Conservation (phyloP, 2,329 filamentous ascomycete species). For the Fusarium virguliforme region DNA sequence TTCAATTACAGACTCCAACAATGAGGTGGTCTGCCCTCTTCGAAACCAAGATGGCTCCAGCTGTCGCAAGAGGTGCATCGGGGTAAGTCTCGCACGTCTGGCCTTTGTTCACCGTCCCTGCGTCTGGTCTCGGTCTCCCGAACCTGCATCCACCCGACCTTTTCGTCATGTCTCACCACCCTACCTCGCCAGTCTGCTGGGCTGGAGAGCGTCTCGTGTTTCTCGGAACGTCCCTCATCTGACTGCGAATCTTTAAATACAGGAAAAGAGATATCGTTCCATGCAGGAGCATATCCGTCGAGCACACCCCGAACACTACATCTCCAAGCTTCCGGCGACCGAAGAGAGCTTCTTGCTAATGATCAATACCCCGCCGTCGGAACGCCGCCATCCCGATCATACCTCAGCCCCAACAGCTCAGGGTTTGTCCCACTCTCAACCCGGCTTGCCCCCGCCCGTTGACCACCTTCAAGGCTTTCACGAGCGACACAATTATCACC, state of each 20-base stretch:
- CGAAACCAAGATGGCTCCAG: conserved; percentile 96
- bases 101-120: conserved; percentile 29
- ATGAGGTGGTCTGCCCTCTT: conserved; percentile 97
- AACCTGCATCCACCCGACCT: conserved; percentile 35
- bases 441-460: conserved; percentile 40
- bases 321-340: conserved; percentile 96
- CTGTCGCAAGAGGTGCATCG: conserved; percentile 97
- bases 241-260: conserved; percentile 52
- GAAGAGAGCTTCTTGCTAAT: conserved; percentile 98
- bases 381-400: conserved; percentile 69
- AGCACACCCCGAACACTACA: conserved; percentile 97
- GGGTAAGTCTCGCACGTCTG: conserved; percentile 77
- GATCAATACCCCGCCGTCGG: conserved; percentile 90
- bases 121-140: conserved; percentile 26
- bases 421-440: conserved; percentile 51
- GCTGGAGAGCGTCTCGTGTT: conserved; percentile 31
- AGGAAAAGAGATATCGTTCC: conserved; percentile 97
- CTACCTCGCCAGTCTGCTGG: conserved; percentile 34
- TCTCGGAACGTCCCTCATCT: conserved; percentile 42
- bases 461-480: conserved; percentile 51
- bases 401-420: conserved; percentile 54
- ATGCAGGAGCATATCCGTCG: conserved; percentile 99
- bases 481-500: conserved; percentile 73
- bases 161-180: conserved; percentile 51
- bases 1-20: conserved; percentile 91